Evolutionary conservation across 352 stramenopile genomes (phyloP).

Genomic region (Globisporangium apiculatum): DNA sequence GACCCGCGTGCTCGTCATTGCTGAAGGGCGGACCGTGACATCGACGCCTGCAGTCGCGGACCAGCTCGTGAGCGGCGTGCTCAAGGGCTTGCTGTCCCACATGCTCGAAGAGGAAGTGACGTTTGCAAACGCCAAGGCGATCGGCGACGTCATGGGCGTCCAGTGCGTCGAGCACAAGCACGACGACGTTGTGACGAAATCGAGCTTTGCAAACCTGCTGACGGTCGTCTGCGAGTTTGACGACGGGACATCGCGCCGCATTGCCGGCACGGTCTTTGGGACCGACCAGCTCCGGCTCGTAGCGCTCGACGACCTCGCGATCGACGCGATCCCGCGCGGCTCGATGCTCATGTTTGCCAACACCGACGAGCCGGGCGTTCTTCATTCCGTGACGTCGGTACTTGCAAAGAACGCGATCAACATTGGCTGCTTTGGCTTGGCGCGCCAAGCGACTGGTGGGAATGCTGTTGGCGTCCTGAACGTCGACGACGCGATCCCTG

Average conservation of each 20-base stretch:
- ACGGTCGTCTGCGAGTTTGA: conserved; percentile 90
- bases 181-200: conserved; percentile 46
- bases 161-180: conserved; percentile 88
- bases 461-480: conserved; percentile 85
- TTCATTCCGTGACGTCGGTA: conserved; percentile 92
- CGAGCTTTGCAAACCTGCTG: conserved; percentile 87
- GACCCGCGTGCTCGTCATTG: conserved; percentile 64
- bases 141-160: conserved; percentile 88
- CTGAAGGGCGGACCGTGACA: conserved; percentile 74
- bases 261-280: conserved; percentile 88
- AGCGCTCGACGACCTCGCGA: conserved; percentile 81
- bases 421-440: conserved; percentile 91
- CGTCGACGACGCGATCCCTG: conserved; percentile 84
- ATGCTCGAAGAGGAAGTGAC: conserved; percentile 90
- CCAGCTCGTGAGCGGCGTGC: conserved; percentile 81
- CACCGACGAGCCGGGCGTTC: conserved; percentile 90
- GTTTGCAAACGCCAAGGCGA: conserved; percentile 80
- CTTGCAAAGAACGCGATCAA: conserved; percentile 92
- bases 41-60: conserved; percentile 65
- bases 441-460: conserved; percentile 52
- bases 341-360: conserved; percentile 94
- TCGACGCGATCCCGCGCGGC: conserved; percentile 81
- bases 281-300: conserved; percentile 84
- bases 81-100: conserved; percentile 89
- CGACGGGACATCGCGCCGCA: conserved; percentile 41